Conservation (phyloP, 805 yeast genomes). For the Saccharomycopsis guyanensis region DNA sequence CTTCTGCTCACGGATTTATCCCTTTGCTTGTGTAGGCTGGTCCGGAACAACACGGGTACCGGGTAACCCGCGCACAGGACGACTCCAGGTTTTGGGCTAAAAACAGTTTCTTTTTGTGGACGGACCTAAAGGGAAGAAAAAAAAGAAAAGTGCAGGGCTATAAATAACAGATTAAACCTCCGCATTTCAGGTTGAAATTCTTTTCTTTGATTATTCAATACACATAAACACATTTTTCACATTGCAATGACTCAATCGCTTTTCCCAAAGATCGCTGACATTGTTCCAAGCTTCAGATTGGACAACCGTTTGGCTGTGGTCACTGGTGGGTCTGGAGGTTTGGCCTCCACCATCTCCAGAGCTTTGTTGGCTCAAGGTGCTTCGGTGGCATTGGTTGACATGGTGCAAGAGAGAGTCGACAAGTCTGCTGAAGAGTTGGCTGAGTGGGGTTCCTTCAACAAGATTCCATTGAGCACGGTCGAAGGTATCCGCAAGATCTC, state of each 20-base stretch:
- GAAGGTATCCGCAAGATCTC: conserved; percentile 30
- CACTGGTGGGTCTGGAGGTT: conserved; percentile 66
- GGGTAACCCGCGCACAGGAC: too few species aligned
- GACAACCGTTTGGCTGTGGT: conserved; percentile 58
- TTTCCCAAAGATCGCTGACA: conserved; percentile 24
- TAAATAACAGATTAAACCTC: background rate
- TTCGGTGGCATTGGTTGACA: conserved; percentile 51
- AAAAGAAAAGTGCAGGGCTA: background rate
- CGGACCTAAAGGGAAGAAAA: too few species aligned
- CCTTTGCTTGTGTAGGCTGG: too few species aligned
- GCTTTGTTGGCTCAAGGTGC: conserved; percentile 49
- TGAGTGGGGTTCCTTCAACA: conserved; percentile 39
- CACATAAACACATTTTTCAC: too few species aligned
- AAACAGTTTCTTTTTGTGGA: too few species aligned
- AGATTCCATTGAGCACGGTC: conserved; percentile 27
- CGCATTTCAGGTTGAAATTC: background rate
- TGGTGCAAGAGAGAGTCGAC: conserved; percentile 54
- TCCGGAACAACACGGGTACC: too few species aligned
- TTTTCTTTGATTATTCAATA: too few species aligned
- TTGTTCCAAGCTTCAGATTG: conserved; percentile 45
- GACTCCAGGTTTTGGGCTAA: too few species aligned
- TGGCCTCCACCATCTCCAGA: conserved; percentile 53
- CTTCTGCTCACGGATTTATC: too few species aligned
- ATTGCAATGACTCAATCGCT: conserved; percentile 14
- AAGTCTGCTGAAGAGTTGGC: conserved; percentile 40